Base-by-base conservation (phyloP, 352 stramenopile species). In the Globisporangium yorkense region DNA sequence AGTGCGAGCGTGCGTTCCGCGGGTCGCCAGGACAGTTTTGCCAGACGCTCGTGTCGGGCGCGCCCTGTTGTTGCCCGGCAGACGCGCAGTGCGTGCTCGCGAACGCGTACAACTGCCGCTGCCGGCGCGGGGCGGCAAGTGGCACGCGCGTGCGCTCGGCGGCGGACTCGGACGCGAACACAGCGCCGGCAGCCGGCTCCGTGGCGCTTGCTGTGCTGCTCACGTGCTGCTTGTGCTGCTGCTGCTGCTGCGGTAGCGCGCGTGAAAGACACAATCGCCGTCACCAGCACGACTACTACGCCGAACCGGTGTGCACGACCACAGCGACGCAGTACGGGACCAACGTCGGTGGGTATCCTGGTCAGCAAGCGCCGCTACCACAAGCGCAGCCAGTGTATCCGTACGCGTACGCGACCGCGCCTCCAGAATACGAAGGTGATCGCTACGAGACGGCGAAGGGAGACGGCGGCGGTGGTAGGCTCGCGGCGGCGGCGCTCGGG, bases 1-100 rank as follows among this genome's bases (percentile, higher is more conserved):
- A 80, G 35, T 90, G 80, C 49, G 72, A 84, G 62, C 75, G 79
- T 21, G 80, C 80, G 3, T 90, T 87, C 56, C 80, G 71, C 24
- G 76, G 78, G 21, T 56, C 61, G 8, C 75, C 68, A 0, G 80
- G 80, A 0, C 77, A 90, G 53, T 90, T 90, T 56, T 90, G 80
- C 58, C 65, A 80, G 29, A 75, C 72, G 35, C 49, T 90, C 44
- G 65, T 68, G 27, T 80, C 73, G 0, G 75, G 75, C 3, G 65
- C 70, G 15, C 77, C 80, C 20, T 90, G 80, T 54, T 90, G 80
- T 61, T 90, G 80, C 21, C 80, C 80, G 18, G 24, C 20, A 5
- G 67, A 80, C 56, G 68, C 80, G 9, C 74, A 88, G 62, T 90
- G 80, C 44, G 78, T 73, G 27, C 52, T 65, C 16, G 62, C 66